Evolutionary conservation across 139 green algal species (phyloP).

Genomic region (Raphidocelis subcapitata): DNA sequence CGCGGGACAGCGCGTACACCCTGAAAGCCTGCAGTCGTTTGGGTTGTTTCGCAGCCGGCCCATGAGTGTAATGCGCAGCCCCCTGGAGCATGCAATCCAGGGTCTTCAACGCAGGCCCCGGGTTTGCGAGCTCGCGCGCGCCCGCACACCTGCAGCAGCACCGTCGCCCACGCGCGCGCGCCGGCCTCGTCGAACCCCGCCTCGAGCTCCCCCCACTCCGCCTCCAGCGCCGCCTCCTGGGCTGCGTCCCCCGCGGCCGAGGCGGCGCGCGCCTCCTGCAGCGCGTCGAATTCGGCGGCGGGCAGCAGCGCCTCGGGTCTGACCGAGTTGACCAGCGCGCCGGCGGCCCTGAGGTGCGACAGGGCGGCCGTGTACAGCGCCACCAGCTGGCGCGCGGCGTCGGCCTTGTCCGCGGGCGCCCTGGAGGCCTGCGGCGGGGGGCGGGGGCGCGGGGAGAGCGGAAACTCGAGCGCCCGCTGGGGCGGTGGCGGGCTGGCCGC

Average conservation of each 20-base stretch:
- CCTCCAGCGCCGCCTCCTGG: slow-evolving; percentile 44
- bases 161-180: slow-evolving; percentile 52
- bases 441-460: too few species aligned
- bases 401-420: slow-evolving; percentile 40
- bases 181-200: slow-evolving; percentile 50
- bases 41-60: too few species aligned
- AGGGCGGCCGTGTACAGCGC: slow-evolving; percentile 57
- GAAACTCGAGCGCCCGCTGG: too few species aligned
- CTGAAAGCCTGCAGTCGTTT: slow-evolving; percentile 72
- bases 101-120: too few species aligned
- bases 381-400: slow-evolving; percentile 57
- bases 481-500: too few species aligned
- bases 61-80: not conserved
- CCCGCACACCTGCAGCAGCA: slow-evolving; percentile 50
- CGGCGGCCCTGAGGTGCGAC: slow-evolving; percentile 40
- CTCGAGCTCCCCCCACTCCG: slow-evolving; percentile 61
- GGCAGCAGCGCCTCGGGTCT: slow-evolving; percentile 78
- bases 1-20: slow-evolving; percentile 64
- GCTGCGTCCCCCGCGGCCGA: slow-evolving; percentile 35
- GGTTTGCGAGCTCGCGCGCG: too few species aligned
- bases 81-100: not conserved
- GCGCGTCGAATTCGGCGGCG: not conserved
- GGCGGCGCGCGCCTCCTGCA: slow-evolving; percentile 28
- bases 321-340: slow-evolving; percentile 68
- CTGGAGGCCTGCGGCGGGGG: slow-evolving; percentile 27